Conservation (phyloP, 2,329 filamentous ascomycete genomes). For the Zarea fungicola region DNA sequence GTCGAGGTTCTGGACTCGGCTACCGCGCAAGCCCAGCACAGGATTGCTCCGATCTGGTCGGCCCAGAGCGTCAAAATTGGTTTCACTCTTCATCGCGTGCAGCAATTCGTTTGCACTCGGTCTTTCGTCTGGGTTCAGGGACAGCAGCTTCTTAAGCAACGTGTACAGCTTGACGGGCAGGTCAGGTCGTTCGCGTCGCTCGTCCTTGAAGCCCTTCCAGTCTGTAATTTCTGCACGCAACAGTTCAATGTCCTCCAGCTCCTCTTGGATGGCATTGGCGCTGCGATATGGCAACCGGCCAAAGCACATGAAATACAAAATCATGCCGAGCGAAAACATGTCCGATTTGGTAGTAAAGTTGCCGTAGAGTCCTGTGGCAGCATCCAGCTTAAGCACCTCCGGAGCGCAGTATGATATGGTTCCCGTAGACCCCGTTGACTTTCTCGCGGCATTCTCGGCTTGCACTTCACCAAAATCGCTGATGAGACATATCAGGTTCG, state of each 20-base stretch:
- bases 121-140: constrained; percentile 68
- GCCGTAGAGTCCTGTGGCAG: constrained; percentile 65
- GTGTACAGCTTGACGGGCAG: constrained; percentile 81
- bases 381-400: constrained; percentile 72
- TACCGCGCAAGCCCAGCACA: constrained; percentile 35
- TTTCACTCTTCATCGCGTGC: constrained; percentile 67
- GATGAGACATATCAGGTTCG: constrained; percentile 73
- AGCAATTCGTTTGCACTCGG: constrained; percentile 86
- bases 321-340: constrained; percentile 98
- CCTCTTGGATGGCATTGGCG: constrained; percentile 81
- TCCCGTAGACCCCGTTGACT: constrained; percentile 87
- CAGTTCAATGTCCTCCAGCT: constrained; percentile 83
- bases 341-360: constrained; percentile 98
- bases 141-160: constrained; percentile 74
- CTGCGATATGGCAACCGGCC: constrained; percentile 78
- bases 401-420: constrained; percentile 98
- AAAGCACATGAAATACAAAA: constrained; percentile 97
- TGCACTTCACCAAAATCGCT: constrained; percentile 99
- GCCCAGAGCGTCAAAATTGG: constrained; percentile 38
- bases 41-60: constrained; percentile 32
- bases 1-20: constrained; percentile 51
- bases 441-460: constrained; percentile 71
- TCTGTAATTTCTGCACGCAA: constrained; percentile 78
- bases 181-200: constrained; percentile 69
- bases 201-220: constrained; percentile 84